phyloP scores from a whole-genome alignment of 305 asterid species.

The Solanum hybrid region DNA sequence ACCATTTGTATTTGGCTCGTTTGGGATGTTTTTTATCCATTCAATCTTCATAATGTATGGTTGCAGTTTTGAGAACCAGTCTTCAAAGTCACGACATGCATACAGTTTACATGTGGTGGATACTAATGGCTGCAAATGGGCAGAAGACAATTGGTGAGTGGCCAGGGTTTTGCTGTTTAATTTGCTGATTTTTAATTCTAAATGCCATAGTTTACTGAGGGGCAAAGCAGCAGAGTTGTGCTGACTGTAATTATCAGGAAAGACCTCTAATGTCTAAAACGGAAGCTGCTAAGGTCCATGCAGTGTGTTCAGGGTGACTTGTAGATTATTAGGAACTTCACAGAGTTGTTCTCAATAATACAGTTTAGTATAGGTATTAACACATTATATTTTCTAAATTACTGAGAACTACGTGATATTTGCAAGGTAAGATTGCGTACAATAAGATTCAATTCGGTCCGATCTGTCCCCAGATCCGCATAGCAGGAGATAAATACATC shows the following conservation, averaged over 20 bases:
- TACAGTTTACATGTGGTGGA: slow-evolving; percentile 90
- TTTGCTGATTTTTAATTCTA: not conserved
- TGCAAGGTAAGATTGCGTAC: not conserved
- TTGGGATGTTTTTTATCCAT: not conserved
- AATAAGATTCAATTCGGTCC: not conserved
- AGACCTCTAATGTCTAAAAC: not conserved
- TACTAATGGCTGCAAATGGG: slow-evolving; percentile 82
- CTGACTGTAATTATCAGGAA: not conserved
- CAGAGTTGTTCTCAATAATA: not conserved
- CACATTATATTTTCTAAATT: not conserved
- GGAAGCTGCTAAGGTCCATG: not conserved
- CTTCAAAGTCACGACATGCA: slow-evolving; percentile 74
- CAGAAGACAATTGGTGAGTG: slow-evolving; percentile 77
- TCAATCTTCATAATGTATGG: not conserved
- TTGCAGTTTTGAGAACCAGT: slow-evolving; percentile 81
- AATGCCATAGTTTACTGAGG: not conserved
- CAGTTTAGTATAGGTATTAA: not conserved
- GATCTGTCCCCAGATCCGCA: not conserved
- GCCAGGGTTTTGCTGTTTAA: not conserved
- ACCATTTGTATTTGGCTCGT: not conserved
- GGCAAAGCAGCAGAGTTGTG: not conserved
- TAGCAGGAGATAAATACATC: not conserved
- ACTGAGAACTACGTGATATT: not conserved
- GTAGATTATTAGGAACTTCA: not conserved
- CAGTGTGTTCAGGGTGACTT: not conserved